Evolutionary conservation across 1,284 basidiomycete species (phyloP), one percentile per base, ranked within the genome.

Genomic region (Trichosporon sp.): DNA sequence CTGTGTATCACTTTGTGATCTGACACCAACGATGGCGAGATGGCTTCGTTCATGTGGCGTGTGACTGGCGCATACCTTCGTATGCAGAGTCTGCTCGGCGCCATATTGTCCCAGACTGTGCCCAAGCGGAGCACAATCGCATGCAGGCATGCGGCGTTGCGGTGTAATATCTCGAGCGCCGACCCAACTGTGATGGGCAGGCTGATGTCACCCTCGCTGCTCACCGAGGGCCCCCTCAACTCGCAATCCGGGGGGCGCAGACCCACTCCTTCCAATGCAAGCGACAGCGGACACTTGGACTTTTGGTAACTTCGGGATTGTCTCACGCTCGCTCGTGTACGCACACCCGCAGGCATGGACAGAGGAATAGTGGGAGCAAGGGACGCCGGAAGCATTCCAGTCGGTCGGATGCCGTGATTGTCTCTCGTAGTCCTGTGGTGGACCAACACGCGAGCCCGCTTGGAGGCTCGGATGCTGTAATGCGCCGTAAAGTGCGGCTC

Each of bases 311-410:
- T 46, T 46, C n/a, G 43, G 26, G 43, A 14, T 46, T 46, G 16
- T n/a, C 43, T 16, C 43, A n/a, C 11, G 16, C 43, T 26, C 26
- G 26, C 26, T 5, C 11, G 10, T 40, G 11, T 40, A 40, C 38
- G 38, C 12, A 40, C 10, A 12, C 10, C 43, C n/a, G 16, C 14
- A 12, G 12, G 43, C 16, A 11, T n/a, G 4, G 16, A n/a, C 11
- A 11, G 43, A 5, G 16, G 43, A 14, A 46, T 26, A 54, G 51
- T 54, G 19, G 51, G 21, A 54, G 51, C 51, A 54, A 54, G 51
- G 51, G 51, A 54, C 51, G 51, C 51, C 51, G 51, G 51, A 54
- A 54, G 51, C 51, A 54, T 54, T 54, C 51, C 51, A 54, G 51
- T 54, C 19, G 51, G 51, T 54, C 14, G 8, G 51, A 54, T 54